Conservation (phyloP, 2,329 filamentous ascomycete species). For the Stachybotrys elegans region DNA sequence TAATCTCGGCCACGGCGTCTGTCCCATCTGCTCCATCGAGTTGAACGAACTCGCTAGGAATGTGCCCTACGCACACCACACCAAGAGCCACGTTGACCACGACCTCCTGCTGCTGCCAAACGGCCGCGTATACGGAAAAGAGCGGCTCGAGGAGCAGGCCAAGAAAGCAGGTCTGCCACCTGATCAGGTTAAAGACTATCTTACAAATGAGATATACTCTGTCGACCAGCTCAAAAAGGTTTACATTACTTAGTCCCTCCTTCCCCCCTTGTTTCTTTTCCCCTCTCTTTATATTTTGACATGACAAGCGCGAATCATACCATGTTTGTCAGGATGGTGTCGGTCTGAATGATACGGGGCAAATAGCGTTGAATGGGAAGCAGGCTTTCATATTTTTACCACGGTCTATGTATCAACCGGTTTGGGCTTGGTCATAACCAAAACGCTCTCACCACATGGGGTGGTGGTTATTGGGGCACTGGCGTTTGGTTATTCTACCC, state of each 20-base stretch:
- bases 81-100: slow-evolving; percentile 84
- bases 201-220: slow-evolving; percentile 64
- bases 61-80: slow-evolving; percentile 93
- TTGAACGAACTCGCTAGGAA: slow-evolving; percentile 84
- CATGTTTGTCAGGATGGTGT: no score
- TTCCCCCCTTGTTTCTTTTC: no score
- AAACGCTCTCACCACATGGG: no score
- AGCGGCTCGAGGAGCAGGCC: slow-evolving; percentile 69
- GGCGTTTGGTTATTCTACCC: no score
- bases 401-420: no score
- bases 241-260: slow-evolving; percentile 65
- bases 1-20: slow-evolving; percentile 67
- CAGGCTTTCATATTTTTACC: no score
- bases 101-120: slow-evolving; percentile 87
- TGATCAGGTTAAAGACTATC: slow-evolving; percentile 70
- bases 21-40: slow-evolving; percentile 93
- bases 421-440: no score
- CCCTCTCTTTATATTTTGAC: no score
- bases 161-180: slow-evolving; percentile 68
- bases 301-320: no score
- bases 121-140: slow-evolving; percentile 75
- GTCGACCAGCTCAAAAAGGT: slow-evolving; percentile 72
- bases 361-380: no score
- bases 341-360: no score
- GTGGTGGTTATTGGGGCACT: no score